A percentile compares a stretch with the other conserved stretches of the same genome.
Evolutionary conservation across 768 basidiomycete genomes (phyloP).

Genomic region (Suillus fuscotomentosus): DNA sequence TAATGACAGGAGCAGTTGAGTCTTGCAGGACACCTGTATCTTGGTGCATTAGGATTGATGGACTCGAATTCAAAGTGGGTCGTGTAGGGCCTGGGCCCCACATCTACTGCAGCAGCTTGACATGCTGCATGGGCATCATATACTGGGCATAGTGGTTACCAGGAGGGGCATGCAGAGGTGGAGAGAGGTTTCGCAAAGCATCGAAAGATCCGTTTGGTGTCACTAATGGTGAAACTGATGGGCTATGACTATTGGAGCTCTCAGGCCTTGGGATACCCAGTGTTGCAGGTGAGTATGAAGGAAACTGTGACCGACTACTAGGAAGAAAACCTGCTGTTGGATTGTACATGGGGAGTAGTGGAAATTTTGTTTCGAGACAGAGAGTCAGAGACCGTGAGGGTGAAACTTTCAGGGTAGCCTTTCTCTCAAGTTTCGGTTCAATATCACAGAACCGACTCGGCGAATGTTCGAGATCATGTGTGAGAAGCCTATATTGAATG

Average conservation of each 20-base stretch:
- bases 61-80: no score
- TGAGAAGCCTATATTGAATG: not conserved
- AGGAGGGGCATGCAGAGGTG: no score
- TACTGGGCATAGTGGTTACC: not conserved
- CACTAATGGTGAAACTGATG: no score
- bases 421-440: not conserved
- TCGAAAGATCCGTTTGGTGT: not conserved
- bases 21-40: no score
- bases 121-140: not conserved
- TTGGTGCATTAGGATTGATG: no score
- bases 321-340: not conserved
- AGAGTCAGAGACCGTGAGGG: no score
- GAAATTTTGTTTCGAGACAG: no score
- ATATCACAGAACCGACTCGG: fast-evolving
- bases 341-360: not conserved
- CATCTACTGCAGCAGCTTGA: not conserved
- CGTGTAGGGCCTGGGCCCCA: no score
- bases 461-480: not conserved
- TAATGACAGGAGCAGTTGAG: no score
- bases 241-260: no score
- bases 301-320: not conserved
- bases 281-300: not conserved
- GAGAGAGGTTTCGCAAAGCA: not conserved
- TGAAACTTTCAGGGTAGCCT: no score
- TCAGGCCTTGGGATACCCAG: not conserved